These are phyloP conservation scores for Astraeus odoratus DNA, from an alignment of 768 basidiomycete species.

Conservation along the genomic window DNA sequence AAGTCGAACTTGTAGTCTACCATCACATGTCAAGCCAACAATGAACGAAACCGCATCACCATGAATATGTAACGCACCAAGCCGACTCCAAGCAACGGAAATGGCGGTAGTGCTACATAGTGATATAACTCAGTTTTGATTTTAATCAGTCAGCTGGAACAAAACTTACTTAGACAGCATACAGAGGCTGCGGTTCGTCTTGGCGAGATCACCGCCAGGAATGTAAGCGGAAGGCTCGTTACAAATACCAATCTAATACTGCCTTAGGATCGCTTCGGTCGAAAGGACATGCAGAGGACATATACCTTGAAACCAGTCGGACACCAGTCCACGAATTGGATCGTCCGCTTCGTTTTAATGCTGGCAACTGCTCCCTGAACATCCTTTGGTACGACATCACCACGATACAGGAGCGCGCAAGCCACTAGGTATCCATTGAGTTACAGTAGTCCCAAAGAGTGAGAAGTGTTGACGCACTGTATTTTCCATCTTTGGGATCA, in stretches of 20 bases:
- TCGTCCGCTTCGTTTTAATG: conserved; percentile 97
- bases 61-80: conserved; percentile 37
- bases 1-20: conserved; percentile 97
- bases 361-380: conserved; percentile 85
- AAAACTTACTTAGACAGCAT: conserved; percentile 81
- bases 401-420: conserved; percentile 87
- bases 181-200: conserved; percentile 89
- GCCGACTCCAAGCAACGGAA: conserved; percentile 89
- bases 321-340: conserved; percentile 98
- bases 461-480: conserved; percentile 54
- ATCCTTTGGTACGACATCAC: conserved; percentile 96
- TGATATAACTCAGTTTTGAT: not conserved
- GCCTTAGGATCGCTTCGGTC: conserved; percentile 15
- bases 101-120: conserved; percentile 76
- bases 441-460: conserved; percentile 7
- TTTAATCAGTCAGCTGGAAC: not conserved
- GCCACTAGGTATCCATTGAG: conserved; percentile 53
- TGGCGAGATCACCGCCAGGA: conserved; percentile 92
- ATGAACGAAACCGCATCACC: not conserved
- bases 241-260: conserved; percentile 84
- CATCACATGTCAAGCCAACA: conserved; percentile 7
- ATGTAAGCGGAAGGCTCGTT: conserved; percentile 91
- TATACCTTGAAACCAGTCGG: conserved; percentile 89
- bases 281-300: not conserved
- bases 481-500: conserved; percentile 97